A percentile compares a stretch with the other conserved stretches of the same genome.
These are phyloP conservation scores for Rhizophora apiculata DNA, from an alignment of 345 rosid genomes.

Conservation along the genomic window DNA sequence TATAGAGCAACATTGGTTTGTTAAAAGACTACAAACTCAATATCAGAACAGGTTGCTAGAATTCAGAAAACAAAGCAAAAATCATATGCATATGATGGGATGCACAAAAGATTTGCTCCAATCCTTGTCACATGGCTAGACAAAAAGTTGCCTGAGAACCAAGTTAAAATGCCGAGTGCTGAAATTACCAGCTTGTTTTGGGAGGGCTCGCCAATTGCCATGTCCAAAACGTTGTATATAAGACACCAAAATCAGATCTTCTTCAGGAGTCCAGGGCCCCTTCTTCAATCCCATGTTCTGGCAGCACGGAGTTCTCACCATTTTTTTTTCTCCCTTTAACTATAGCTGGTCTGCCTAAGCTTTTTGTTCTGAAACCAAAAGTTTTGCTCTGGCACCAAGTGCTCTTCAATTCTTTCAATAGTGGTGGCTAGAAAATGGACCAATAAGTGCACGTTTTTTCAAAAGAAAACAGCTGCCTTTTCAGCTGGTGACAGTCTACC, in stretches of 20 bases:
- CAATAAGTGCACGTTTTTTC: constrained; percentile 16
- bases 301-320: constrained; percentile 17
- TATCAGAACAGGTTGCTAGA: too few species aligned
- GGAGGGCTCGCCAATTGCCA: constrained; percentile 21
- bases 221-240: constrained; percentile 14
- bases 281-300: constrained; percentile 21
- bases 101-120: too few species aligned
- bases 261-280: constrained; percentile 22
- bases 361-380: background rate
- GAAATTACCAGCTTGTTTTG: constrained; percentile 9
- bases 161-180: too few species aligned
- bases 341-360: background rate
- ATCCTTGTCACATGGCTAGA: too few species aligned
- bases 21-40: too few species aligned
- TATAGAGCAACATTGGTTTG: too few species aligned
- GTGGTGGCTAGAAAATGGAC: background rate
- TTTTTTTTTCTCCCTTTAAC: background rate
- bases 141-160: too few species aligned
- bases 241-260: constrained; percentile 21
- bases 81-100: too few species aligned
- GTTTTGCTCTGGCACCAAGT: background rate
- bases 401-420: background rate
- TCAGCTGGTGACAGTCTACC: background rate
- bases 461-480: background rate
- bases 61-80: too few species aligned